Evolutionary conservation across 2,329 filamentous ascomycete genomes (phyloP), one percentile per base, ranked within the genome.

Genomic region (Ophiostoma sp.): DNA sequence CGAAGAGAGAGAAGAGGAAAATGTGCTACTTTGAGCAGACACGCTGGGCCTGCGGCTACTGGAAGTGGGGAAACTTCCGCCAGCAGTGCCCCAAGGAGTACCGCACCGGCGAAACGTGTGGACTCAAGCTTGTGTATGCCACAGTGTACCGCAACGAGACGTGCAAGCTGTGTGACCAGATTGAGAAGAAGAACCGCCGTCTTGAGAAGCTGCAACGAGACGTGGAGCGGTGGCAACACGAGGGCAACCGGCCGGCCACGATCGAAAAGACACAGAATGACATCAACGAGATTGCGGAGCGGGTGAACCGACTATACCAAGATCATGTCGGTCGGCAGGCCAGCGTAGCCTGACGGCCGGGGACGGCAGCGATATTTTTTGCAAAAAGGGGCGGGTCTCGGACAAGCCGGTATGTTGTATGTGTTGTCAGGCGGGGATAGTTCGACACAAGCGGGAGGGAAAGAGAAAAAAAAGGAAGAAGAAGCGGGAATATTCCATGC

Each of bases 21-120:
- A 80, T 98, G 95, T 98, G 95, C 86, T 98, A 96, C 87, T 98
- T 95, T 86, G 94, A 98, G 80, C 92, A 95, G 83, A 94, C 92
- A 82, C 88, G 90, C 78, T 97, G 93, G 88, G 83, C 83, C 73
- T 98, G 95, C 84, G 92, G 93, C 80, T 95, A 94, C 87, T 97
- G 92, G 91, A 94, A 94, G 83, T 98, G 95, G 95, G 93, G 93
- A 77, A 92, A 92, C 84, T 98, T 98, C 86, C 91, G 93, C 77
- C 89, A 95, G 82, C 95, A 97, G 81, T 98, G 95, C 87, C 91
- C 92, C 82, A 94, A 94, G 83, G 95, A 98, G 82, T 97, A 97
- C 85, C 93, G 95, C 77, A 97, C 93, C 77, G 95, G 95, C 79
- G 95, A 98, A 86, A 98, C 95, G 50, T 98, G 95, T 84, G 95